These are phyloP conservation scores for Dothideomycetidae sp. DNA, from an alignment of 2,329 filamentous ascomycete genomes.

Conservation along the genomic window DNA sequence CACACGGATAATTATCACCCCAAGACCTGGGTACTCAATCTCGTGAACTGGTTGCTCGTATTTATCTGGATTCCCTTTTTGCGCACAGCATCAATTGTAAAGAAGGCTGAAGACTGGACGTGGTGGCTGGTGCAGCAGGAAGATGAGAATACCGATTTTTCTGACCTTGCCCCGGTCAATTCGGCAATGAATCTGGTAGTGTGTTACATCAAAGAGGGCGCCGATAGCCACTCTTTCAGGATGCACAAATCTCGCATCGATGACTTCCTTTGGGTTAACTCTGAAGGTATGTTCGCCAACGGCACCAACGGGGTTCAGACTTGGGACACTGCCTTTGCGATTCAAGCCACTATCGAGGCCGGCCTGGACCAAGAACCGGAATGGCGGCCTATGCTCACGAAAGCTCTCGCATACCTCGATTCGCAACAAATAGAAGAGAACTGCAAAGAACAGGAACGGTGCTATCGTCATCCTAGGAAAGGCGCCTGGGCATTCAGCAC, in stretches of 20 bases:
- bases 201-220: conserved; percentile 74
- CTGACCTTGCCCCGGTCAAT: conserved; percentile 77
- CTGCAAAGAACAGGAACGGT: conserved; percentile 57
- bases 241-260: conserved; percentile 68
- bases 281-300: conserved; percentile 86
- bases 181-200: conserved; percentile 78
- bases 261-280: conserved; percentile 83
- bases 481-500: conserved; percentile 96
- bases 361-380: conserved; percentile 62
- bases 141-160: conserved; percentile 81
- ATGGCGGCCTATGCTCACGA: conserved; percentile 71
- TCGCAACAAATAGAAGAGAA: conserved; percentile 83
- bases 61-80: conserved; percentile 71
- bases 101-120: conserved; percentile 63
- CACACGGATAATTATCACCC: conserved; percentile 80
- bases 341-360: conserved; percentile 67
- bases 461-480: conserved; percentile 82
- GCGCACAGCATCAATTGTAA: conserved; percentile 49
- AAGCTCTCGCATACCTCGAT: conserved; percentile 74
- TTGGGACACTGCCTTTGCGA: conserved; percentile 88
- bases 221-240: conserved; percentile 53
- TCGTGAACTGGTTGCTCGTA: conserved; percentile 62
- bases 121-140: conserved; percentile 80
- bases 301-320: conserved; percentile 96
- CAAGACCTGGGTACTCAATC: conserved; percentile 70